A percentile compares a stretch with the other conserved stretches of the same genome.
Evolutionary conservation across 2,329 filamentous ascomycete species (phyloP).

Genomic region (Fusarium incarnatum): DNA sequence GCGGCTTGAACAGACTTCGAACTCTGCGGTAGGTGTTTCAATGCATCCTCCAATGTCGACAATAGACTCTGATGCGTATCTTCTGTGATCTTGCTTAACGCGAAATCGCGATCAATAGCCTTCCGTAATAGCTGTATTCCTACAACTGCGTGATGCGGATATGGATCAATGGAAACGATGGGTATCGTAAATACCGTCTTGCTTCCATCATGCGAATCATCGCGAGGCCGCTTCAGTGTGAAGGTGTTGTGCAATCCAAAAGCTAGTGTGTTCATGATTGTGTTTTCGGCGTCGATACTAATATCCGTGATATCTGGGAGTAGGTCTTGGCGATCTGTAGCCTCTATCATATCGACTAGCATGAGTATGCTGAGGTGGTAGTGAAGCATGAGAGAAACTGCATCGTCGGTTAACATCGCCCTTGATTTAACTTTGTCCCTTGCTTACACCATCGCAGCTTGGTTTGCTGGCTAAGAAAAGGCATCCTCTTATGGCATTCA

Average conservation of each 20-base stretch:
- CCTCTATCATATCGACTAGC: conserved; percentile 48
- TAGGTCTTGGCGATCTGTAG: conserved; percentile 45
- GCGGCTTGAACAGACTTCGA: conserved; percentile 50
- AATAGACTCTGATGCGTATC: conserved; percentile 46
- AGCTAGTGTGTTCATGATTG: conserved; percentile 49
- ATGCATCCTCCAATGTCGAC: conserved; percentile 43
- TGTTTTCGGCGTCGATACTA: conserved; percentile 46
- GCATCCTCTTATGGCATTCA: conserved; percentile 49
- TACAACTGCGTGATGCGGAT: conserved; percentile 50
- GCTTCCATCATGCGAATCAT: neutral
- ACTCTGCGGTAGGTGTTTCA: conserved; percentile 47
- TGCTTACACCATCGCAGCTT: conserved; percentile 50
- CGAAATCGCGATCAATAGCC: conserved; percentile 47
- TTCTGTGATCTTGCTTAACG: conserved; percentile 40
- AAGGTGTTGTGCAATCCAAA: conserved; percentile 49
- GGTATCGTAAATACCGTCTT: conserved; percentile 39
- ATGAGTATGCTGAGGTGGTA: conserved; percentile 51
- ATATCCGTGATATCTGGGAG: conserved; percentile 42
- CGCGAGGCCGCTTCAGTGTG: conserved; percentile 21
- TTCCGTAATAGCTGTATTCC: conserved; percentile 48
- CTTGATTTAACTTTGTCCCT: accelerated
- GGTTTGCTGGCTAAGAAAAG: conserved; percentile 48
- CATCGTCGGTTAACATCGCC: neutral
- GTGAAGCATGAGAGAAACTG: conserved; percentile 51
- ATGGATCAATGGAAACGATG: conserved; percentile 50